phyloP scores from a whole-genome alignment of 305 asterid genomes.

The Ajuga reptans region DNA sequence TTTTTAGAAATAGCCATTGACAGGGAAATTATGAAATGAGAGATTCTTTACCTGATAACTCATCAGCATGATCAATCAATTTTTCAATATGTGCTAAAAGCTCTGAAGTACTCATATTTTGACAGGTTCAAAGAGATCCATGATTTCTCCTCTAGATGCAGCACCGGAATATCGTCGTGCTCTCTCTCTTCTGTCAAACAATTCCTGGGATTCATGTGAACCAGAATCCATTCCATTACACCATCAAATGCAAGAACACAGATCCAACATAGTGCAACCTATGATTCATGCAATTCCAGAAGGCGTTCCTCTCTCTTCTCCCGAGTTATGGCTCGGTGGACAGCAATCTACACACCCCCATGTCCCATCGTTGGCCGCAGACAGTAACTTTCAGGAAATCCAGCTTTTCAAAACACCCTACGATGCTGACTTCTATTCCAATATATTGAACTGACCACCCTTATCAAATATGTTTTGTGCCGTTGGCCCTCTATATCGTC shows the following conservation, averaged over 20 bases:
- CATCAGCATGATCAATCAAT: too few relatives aligned
- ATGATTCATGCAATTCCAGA: slow-evolving; percentile 35
- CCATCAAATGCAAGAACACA: slow-evolving; percentile 31
- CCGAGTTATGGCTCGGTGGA: slow-evolving; percentile 38
- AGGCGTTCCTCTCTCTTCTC: slow-evolving; percentile 35
- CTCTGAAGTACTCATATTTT: neutral
- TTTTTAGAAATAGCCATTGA: too few relatives aligned
- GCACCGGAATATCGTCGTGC: slow-evolving; percentile 64
- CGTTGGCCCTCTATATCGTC: neutral
- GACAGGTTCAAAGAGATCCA: slow-evolving; percentile 52
- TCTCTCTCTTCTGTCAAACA: slow-evolving; percentile 99
- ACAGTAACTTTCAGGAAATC: slow-evolving; percentile 34
- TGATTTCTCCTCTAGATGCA: slow-evolving; percentile 36
- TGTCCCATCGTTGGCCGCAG: slow-evolving; percentile 24
- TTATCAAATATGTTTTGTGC: neutral
- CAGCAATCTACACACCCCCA: slow-evolving; percentile 29
- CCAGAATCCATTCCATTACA: slow-evolving; percentile 36
- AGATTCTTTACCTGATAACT: too few relatives aligned
- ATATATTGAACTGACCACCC: slow-evolving; percentile 28
- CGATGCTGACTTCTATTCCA: slow-evolving; percentile 42
- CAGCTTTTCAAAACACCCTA: slow-evolving; percentile 36
- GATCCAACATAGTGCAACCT: slow-evolving; percentile 23
- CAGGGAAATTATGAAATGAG: too few relatives aligned
- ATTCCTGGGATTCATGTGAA: slow-evolving; percentile 58
- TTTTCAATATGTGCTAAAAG: too few relatives aligned